Evolutionary conservation across 345 rosid species (phyloP).

Genomic region (Microthlaspi erraticum): DNA sequence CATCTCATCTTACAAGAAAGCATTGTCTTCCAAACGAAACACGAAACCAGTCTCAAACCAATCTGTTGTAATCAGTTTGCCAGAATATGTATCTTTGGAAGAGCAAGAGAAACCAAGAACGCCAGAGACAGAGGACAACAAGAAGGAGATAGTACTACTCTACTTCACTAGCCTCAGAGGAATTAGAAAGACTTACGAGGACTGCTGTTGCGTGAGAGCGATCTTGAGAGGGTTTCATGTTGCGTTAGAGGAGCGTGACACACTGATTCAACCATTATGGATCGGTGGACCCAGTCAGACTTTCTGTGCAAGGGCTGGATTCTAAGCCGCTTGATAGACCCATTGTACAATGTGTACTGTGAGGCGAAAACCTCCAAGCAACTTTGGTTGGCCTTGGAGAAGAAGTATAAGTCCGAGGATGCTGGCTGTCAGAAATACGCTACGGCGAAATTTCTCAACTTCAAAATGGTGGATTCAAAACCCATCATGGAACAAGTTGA

Average conservation of each 20-base stretch:
- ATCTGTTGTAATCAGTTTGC: not conserved
- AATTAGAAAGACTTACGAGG: slow-evolving; percentile 83
- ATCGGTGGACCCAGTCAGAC: too few relatives aligned
- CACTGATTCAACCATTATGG: too few relatives aligned
- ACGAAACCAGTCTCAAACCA: slow-evolving; percentile 19
- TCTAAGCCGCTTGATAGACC: too few relatives aligned
- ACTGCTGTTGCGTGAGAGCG: slow-evolving; percentile 66
- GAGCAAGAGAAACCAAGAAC: slow-evolving; percentile 30
- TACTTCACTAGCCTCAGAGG: slow-evolving; percentile 88
- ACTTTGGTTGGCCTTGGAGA: too few relatives aligned
- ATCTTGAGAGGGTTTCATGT: slow-evolving; percentile 69
- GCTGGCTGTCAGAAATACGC: too few relatives aligned
- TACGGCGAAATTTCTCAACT: too few relatives aligned
- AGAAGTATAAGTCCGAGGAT: too few relatives aligned
- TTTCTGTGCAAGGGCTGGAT: too few relatives aligned
- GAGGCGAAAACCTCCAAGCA: too few relatives aligned
- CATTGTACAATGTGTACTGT: too few relatives aligned
- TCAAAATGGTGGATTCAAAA: too few relatives aligned
- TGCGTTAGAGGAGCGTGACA: slow-evolving; percentile 71
- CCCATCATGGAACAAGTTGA: too few relatives aligned
- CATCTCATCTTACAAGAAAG: slow-evolving; percentile 64
- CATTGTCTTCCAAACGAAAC: slow-evolving; percentile 62
- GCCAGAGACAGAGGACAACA: slow-evolving; percentile 38
- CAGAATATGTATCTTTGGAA: slow-evolving; percentile 34
- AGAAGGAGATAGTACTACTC: slow-evolving; percentile 52